Percentiles rank a stretch among this genome's conserved stretches.
Evolutionary conservation across 371 early-diverging fungal species (phyloP).

Genomic region (Smittium culicis): DNA sequence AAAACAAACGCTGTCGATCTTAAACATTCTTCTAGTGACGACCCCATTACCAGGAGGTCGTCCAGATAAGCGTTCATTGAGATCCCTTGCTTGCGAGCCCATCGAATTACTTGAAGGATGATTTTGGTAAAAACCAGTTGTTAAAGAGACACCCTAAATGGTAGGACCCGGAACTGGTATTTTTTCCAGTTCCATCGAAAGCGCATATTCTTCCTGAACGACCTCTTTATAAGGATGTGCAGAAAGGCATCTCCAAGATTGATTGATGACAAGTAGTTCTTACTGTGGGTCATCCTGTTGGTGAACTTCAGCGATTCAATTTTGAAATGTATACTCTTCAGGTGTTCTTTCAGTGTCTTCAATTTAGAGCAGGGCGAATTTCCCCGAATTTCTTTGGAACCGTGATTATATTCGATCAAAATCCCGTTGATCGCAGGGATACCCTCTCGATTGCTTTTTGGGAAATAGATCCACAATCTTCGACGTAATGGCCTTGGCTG

Average conservation of each 20-base stretch:
- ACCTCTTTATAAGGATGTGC: slow-evolving; percentile 23
- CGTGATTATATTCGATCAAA: no score
- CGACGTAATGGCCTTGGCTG: no score
- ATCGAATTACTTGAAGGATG: slow-evolving; percentile 24
- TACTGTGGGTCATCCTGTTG: slow-evolving; percentile 15
- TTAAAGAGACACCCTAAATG: slow-evolving; percentile 35
- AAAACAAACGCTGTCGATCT: slow-evolving; percentile 18
- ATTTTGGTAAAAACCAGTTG: slow-evolving; percentile 34
- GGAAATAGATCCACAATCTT: no score
- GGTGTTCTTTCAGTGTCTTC: slow-evolving; percentile 24
- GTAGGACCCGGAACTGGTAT: slow-evolving; percentile 34
- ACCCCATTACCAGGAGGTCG: slow-evolving; percentile 24
- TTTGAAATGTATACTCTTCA: slow-evolving; percentile 18
- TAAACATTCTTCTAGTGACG: slow-evolving; percentile 4
- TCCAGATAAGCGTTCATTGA: slow-evolving; percentile 30
- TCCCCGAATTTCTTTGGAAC: slow-evolving; percentile 11
- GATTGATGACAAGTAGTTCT: slow-evolving; percentile 26
- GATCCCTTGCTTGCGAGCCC: slow-evolving; percentile 21
- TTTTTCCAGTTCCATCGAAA: slow-evolving; percentile 31
- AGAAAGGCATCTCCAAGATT: slow-evolving; percentile 31
- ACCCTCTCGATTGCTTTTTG: no score
- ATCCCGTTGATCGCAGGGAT: no score
- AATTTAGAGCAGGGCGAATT: slow-evolving; percentile 22
- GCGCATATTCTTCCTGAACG: slow-evolving; percentile 29
- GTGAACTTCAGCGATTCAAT: slow-evolving; percentile 27